Conservation (phyloP, 495 filamentous ascomycete genomes). For the Lasiosphaeria miniovina region DNA sequence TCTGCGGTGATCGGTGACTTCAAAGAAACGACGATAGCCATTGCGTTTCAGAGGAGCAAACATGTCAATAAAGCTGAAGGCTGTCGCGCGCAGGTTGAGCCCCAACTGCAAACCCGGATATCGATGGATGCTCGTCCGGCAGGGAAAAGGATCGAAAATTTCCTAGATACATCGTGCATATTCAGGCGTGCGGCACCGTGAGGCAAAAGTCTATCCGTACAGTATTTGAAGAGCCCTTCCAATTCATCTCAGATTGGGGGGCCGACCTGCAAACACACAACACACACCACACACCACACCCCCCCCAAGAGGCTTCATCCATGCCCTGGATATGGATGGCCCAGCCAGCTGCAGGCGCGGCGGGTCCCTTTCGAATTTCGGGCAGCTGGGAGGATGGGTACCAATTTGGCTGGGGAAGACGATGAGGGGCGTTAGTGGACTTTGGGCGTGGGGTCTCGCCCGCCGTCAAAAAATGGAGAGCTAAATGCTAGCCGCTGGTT, state of each 20-base stretch:
- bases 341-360: too few species aligned
- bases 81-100: background rate
- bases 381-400: too few species aligned
- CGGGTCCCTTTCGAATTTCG: too few species aligned
- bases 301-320: too few species aligned
- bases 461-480: slow-evolving; percentile 8
- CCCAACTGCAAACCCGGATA: background rate
- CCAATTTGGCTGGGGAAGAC: background rate
- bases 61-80: background rate
- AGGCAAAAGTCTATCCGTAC: too few species aligned
- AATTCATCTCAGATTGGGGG: too few species aligned
- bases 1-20: background rate
- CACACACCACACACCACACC: too few species aligned
- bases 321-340: too few species aligned
- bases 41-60: background rate
- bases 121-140: background rate
- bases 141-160: background rate
- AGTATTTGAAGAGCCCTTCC: too few species aligned
- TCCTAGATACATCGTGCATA: too few species aligned
- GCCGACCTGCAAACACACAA: too few species aligned
- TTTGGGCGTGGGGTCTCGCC: background rate
- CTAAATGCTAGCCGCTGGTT: background rate
- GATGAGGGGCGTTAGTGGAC: background rate
- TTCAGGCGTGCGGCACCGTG: too few species aligned
- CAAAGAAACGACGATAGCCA: background rate